Conservation (phyloP, 1,284 basidiomycete genomes). For the Lentinula novae-zelandiae region DNA sequence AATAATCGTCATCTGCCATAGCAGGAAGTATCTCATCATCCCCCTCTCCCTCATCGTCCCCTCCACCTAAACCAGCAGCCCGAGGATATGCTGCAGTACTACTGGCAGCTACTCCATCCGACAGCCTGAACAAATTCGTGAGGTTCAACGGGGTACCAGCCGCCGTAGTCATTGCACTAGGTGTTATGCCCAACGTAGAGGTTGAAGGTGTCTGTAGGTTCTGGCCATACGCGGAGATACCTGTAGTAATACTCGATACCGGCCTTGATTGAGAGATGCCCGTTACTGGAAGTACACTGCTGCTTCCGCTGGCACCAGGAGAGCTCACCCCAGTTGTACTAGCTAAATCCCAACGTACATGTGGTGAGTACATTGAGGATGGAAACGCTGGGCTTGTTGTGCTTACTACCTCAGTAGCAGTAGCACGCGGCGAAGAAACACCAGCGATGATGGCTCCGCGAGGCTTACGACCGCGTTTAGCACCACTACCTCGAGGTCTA, state of each 20-base stretch:
- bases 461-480: conserved; percentile 59
- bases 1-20: conserved; percentile 84
- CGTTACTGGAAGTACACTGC: conserved; percentile 6
- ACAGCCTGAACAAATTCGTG: neutral
- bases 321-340: conserved; percentile 15
- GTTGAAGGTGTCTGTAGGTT: neutral
- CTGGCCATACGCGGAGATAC: conserved; percentile 10
- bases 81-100: neutral
- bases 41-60: conserved; percentile 54
- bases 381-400: conserved; percentile 16
- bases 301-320: conserved; percentile 10
- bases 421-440: conserved; percentile 24
- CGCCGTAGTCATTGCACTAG: neutral
- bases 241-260: conserved; percentile 7
- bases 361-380: conserved; percentile 29
- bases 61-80: conserved; percentile 16
- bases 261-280: conserved; percentile 11
- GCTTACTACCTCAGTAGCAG: conserved; percentile 12
- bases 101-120: neutral
- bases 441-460: conserved; percentile 34
- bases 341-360: conserved; percentile 36
- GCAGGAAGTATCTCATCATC: conserved; percentile 74
- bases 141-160: neutral
- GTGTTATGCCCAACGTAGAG: neutral
- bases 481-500: conserved; percentile 39